phyloP scores from a whole-genome alignment of 1,284 basidiomycete genomes.

The Ustilago trichophora region DNA sequence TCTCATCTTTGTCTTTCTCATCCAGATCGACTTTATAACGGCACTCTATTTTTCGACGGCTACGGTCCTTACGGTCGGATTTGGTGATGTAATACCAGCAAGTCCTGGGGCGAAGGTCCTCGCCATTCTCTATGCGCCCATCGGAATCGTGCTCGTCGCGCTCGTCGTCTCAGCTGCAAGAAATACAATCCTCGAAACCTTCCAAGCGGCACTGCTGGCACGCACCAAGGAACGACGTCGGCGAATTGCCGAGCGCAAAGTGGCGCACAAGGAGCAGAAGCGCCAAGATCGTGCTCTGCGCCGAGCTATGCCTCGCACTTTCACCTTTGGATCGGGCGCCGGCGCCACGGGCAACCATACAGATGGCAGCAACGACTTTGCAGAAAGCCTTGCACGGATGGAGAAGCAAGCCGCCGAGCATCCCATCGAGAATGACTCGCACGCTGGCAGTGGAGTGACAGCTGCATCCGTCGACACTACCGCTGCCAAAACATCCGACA shows the following conservation, averaged over 20 bases:
- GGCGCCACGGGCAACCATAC: not conserved
- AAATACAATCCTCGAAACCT: constrained; percentile 75
- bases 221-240: constrained; percentile 24
- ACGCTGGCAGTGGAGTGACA: not conserved
- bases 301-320: constrained; percentile 19
- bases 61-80: constrained; percentile 76
- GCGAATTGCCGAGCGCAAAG: constrained; percentile 18
- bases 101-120: constrained; percentile 69
- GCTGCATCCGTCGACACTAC: not conserved
- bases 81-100: constrained; percentile 78
- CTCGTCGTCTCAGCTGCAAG: constrained; percentile 75
- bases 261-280: constrained; percentile 22
- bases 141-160: constrained; percentile 68
- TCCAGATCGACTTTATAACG: constrained; percentile 69
- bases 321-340: constrained; percentile 10
- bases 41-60: constrained; percentile 73
- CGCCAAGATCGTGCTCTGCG: constrained; percentile 26
- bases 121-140: constrained; percentile 56
- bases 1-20: constrained; percentile 48
- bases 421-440: not conserved
- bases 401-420: constrained; percentile 13
- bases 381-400: constrained; percentile 20
- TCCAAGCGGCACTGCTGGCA: constrained; percentile 52
- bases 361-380: constrained; percentile 15
- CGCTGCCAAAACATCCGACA: not conserved